phyloP scores from a whole-genome alignment of 1,139 yeast genomes.

The Kodamaea ohmeri region DNA sequence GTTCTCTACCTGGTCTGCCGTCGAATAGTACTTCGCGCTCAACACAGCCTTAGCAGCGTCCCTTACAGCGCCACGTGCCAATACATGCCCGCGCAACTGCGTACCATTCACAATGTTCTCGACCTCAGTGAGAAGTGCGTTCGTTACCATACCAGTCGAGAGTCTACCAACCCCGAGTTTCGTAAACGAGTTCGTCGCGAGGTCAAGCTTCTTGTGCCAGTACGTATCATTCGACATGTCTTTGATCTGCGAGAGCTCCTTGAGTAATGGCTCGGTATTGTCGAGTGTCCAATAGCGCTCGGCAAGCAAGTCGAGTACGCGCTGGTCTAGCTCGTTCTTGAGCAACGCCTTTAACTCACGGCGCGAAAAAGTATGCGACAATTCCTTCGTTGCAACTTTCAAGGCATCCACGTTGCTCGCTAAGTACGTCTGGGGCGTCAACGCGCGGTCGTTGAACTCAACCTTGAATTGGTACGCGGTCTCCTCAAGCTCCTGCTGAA shows the following conservation, averaged over 20 bases:
- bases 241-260: constrained; percentile 46
- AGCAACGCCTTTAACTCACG: constrained; percentile 76
- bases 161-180: constrained; percentile 91
- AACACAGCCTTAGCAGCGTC: constrained; percentile 85
- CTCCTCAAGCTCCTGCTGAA: constrained; percentile 90
- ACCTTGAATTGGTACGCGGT: constrained; percentile 91
- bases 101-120: constrained; percentile 70
- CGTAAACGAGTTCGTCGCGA: constrained; percentile 79
- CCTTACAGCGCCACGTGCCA: constrained; percentile 75
- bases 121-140: constrained; percentile 74
- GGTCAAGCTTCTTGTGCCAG: constrained; percentile 87
- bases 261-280: constrained; percentile 49
- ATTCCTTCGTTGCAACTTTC: constrained; percentile 83
- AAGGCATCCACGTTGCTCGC: constrained; percentile 88
- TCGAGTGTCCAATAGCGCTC: constrained; percentile 90
- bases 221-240: constrained; percentile 66
- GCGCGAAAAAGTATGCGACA: constrained; percentile 79
- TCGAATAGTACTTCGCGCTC: constrained; percentile 75
- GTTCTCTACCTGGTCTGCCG: constrained; percentile 97
- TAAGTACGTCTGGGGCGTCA: constrained; percentile 90
- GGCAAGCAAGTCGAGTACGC: constrained; percentile 80
- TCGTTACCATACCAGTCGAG: constrained; percentile 79
- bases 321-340: constrained; percentile 84
- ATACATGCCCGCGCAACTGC: constrained; percentile 76
- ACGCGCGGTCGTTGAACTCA: constrained; percentile 88